These are phyloP conservation scores for Vaccinium darrowii DNA, from an alignment of 148 eudicot species.

Conservation along the genomic window DNA sequence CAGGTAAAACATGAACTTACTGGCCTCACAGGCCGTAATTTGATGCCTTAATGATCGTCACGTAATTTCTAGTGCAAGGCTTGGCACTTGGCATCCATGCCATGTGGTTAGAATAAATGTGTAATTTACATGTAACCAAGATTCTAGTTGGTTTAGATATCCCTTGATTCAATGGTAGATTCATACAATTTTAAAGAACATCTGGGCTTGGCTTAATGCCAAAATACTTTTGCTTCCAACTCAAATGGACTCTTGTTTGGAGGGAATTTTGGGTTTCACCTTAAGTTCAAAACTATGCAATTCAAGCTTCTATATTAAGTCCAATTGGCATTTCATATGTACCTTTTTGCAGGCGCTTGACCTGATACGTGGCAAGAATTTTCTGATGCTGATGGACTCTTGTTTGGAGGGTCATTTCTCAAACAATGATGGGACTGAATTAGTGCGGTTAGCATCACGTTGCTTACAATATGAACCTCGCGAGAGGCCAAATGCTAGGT, in stretches of 20 bases:
- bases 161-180: neutral
- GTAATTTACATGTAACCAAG: neutral
- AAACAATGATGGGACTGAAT: slow-evolving; percentile 74
- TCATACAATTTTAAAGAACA: neutral
- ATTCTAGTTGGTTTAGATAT: neutral
- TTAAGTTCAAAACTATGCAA: neutral
- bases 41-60: neutral
- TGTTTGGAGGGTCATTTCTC: slow-evolving; percentile 82
- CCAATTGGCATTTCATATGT: neutral
- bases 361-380: slow-evolving; percentile 71
- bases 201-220: neutral
- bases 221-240: neutral
- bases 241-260: neutral
- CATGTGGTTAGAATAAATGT: neutral
- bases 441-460: slow-evolving; percentile 73
- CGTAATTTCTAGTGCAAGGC: slow-evolving; percentile 6
- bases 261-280: neutral
- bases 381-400: slow-evolving; percentile 74
- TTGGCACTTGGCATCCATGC: neutral
- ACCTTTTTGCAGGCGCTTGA: slow-evolving; percentile 65
- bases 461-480: slow-evolving; percentile 86
- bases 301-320: neutral
- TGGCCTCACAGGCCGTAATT: neutral
- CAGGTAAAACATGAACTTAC: neutral
- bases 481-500: slow-evolving; percentile 76